Evolutionary conservation across 768 basidiomycete species (phyloP).

Genomic region (Leccinum boreale): DNA sequence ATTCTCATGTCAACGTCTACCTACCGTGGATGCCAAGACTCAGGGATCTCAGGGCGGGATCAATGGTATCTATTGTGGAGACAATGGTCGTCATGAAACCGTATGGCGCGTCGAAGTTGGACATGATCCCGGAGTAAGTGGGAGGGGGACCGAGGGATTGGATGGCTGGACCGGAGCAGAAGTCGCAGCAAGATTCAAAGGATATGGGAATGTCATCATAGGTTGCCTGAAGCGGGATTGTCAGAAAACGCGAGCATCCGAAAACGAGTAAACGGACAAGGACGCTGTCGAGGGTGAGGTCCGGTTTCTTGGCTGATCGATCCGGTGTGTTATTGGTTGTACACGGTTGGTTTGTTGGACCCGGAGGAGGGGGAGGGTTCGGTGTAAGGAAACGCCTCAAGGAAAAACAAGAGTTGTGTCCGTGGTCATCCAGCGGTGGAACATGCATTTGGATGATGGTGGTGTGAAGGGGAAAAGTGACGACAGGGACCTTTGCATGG

Average conservation of each 20-base stretch:
- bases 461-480: constrained; percentile 6
- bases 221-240: constrained; percentile 2
- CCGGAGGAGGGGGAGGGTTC: neutral
- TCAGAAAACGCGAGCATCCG: neutral
- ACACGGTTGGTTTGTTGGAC: neutral
- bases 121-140: constrained; percentile 33
- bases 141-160: constrained; percentile 37
- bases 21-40: constrained; percentile 73
- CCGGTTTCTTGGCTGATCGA: constrained; percentile 4
- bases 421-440: constrained; percentile 24
- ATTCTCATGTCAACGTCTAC: constrained; percentile 11
- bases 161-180: constrained; percentile 29
- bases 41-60: constrained; percentile 53
- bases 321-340: neutral
- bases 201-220: constrained; percentile 25
- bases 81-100: constrained; percentile 56
- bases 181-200: constrained; percentile 45
- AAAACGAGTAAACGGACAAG: constrained; percentile 8
- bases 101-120: constrained; percentile 15
- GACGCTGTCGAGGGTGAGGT: neutral
- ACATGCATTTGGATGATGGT: constrained; percentile 18
- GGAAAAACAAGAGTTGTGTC: constrained; percentile 16
- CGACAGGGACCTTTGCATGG: constrained; percentile 9
- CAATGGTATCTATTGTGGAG: constrained; percentile 47
- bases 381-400: constrained; percentile 20